Conservation (phyloP, 2,329 filamentous ascomycete species). For the Plectosphaerella cucumerina region DNA sequence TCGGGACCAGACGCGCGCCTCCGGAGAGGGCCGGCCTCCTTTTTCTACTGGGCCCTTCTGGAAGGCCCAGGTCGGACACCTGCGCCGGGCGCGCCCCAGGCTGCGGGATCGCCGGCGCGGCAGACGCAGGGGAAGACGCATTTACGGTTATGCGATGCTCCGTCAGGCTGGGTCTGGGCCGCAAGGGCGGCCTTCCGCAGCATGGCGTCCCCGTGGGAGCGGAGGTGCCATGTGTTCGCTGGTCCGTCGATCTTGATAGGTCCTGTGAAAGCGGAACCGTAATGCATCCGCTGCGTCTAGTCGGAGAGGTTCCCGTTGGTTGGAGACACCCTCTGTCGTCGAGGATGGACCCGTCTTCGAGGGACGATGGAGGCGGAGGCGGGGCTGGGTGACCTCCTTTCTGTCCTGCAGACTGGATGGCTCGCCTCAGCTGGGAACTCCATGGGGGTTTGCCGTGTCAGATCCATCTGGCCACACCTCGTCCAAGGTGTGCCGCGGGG, state of each 20-base stretch:
- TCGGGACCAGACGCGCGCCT: not conserved
- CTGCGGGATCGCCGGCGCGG: not conserved
- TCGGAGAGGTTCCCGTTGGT: too few relatives aligned
- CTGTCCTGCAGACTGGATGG: not conserved
- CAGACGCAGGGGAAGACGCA: not conserved
- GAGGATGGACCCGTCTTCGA: not conserved
- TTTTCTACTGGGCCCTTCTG: not conserved
- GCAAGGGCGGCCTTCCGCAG: too few relatives aligned
- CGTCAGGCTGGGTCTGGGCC: too few relatives aligned
- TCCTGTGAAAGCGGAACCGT: too few relatives aligned
- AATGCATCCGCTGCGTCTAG: too few relatives aligned
- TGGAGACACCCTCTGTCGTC: too few relatives aligned
- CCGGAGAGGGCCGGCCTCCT: not conserved
- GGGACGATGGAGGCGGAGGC: not conserved
- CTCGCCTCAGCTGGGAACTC: not conserved
- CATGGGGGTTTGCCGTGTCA: not conserved
- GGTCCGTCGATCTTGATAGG: too few relatives aligned
- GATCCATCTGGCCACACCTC: too few relatives aligned
- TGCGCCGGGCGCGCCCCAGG: not conserved
- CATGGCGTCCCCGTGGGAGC: too few relatives aligned
- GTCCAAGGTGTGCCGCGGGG: too few relatives aligned
- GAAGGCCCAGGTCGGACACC: not conserved
- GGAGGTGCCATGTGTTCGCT: too few relatives aligned
- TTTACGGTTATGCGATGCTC: too few relatives aligned
- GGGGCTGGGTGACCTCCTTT: not conserved